Evolutionary conservation across 768 basidiomycete genomes (phyloP), one percentile per base, ranked within the genome.

Genomic region (Pleurotus djamor): DNA sequence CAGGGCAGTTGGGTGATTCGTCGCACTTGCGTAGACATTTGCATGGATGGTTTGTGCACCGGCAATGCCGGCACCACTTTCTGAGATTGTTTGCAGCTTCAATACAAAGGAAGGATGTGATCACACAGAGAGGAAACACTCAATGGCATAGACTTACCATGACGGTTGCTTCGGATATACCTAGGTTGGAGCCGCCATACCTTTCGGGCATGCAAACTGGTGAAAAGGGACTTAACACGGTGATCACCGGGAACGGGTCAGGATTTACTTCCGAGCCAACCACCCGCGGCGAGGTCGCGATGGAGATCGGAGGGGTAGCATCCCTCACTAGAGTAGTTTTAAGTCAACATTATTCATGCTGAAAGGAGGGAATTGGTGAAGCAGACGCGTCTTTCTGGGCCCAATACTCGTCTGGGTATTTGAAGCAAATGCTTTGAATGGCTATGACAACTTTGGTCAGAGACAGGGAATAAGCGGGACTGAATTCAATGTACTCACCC

Each of bases 41-140:
- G 60, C 64, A 32, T 65, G 64, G 7, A 65, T 59, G 2, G 64
- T 37, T 32, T 65, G 64, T 33, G 64, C 64, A 10, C 64, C 64
- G 1, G 58, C 58, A 54, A 65, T 65, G 1, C 64, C 64, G 1
- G 64, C 64, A n/a, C 64, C 64, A 28, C 52, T 57, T 32, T 65
- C 60, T 3, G 62, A 34, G 38, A 65, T 65, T 9, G 64, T 65
- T 41, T 65, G 64, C 64, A 56, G 44, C 54, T 56, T 8, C 16
- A 32, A 13, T 17, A 36, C 21, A 3, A 28, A 28, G 21, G 38
- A 9, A n/a, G 37, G 16, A 56, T 32, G n/a, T 12, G 12, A 32
- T 56, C 54, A 56, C 36, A 32, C 2, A 21, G 13, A 3, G 37
- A 21, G 10, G 28, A 28, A 5, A 32, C 8, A 50, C 21, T 28